Evolutionary conservation across 495 filamentous ascomycete species (phyloP).

Genomic region (Talaromyces adpressus): DNA sequence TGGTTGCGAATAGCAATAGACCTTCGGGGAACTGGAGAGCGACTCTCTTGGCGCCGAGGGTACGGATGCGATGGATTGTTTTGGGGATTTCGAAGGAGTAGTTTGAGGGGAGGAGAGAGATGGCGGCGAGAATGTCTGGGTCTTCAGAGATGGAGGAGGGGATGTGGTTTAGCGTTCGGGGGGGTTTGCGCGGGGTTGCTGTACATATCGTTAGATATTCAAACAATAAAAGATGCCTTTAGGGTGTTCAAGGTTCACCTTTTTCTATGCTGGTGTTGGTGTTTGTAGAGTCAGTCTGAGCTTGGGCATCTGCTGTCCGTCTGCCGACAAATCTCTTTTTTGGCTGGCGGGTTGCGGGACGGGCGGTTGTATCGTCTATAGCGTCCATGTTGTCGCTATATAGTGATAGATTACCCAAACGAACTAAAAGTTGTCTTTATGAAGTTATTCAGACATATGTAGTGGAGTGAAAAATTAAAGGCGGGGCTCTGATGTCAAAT

Average conservation of each 20-base stretch:
- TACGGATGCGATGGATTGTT: constrained; percentile 89
- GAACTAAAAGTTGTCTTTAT: background rate
- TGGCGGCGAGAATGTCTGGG: constrained; percentile 80
- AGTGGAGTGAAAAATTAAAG: background rate
- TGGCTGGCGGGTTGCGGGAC: constrained; percentile 36
- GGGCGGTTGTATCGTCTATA: background rate
- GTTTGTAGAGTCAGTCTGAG: constrained; percentile 28
- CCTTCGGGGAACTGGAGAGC: constrained; percentile 97
- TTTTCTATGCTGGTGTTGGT: constrained; percentile 41
- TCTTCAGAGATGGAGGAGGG: constrained; percentile 82
- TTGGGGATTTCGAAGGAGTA: constrained; percentile 99
- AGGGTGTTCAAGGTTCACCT: constrained; percentile 17
- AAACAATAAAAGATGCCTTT: background rate
- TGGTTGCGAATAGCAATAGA: constrained; percentile 90
- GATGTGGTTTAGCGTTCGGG: constrained; percentile 80
- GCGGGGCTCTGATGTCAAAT: background rate
- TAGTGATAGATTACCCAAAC: background rate
- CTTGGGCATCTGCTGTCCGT: constrained; percentile 50
- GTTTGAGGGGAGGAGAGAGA: constrained; percentile 79
- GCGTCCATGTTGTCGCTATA: background rate
- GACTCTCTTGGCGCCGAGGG: constrained; percentile 65
- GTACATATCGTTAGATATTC: constrained; percentile 25
- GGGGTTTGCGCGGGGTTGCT: constrained; percentile 56
- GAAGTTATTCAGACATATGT: background rate
- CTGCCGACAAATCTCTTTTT: constrained; percentile 77